These are phyloP conservation scores for Colletotrichum graminicola DNA, from an alignment of 2,329 filamentous ascomycete genomes.

Conservation along the genomic window DNA sequence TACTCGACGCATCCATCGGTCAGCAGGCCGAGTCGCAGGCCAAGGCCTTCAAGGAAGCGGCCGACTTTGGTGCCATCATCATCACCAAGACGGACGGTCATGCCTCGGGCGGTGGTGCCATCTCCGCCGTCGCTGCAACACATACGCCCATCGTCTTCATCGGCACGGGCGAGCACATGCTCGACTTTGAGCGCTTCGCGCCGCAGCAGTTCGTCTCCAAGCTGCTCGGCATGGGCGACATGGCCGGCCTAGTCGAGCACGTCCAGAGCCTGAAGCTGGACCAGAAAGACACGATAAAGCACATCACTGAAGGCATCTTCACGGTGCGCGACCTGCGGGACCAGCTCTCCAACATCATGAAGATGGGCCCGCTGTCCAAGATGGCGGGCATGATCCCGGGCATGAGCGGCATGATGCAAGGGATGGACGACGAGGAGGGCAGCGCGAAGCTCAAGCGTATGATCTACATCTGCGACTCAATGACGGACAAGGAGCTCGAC, in stretches of 20 bases:
- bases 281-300: slow-evolving; percentile 99
- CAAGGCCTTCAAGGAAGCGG: slow-evolving; percentile 96
- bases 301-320: slow-evolving; percentile 96
- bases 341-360: slow-evolving; percentile 98
- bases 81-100: slow-evolving; percentile 99
- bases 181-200: slow-evolving; percentile 92
- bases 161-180: slow-evolving; percentile 96
- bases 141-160: slow-evolving; percentile 98
- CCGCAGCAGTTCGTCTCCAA: slow-evolving; percentile 95
- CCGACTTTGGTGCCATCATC: slow-evolving; percentile 97
- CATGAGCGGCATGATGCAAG: slow-evolving; percentile 91
- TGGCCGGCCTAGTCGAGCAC: slow-evolving; percentile 94
- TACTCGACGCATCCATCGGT: slow-evolving; percentile 95
- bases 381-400: slow-evolving; percentile 99
- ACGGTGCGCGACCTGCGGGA: slow-evolving; percentile 94
- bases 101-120: slow-evolving; percentile 94
- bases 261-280: slow-evolving; percentile 95
- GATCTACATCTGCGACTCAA: slow-evolving; percentile 99
- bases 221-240: slow-evolving; percentile 96
- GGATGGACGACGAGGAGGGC: slow-evolving; percentile 98
- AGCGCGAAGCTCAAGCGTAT: slow-evolving; percentile 93
- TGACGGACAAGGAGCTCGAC: slow-evolving; percentile 96
- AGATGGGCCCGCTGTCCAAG: slow-evolving; percentile 97
- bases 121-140: slow-evolving; percentile 96
- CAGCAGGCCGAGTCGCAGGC: slow-evolving; percentile 96